Conservation (phyloP, 2,329 filamentous ascomycete species). For the Microsporum ferrugineum region DNA sequence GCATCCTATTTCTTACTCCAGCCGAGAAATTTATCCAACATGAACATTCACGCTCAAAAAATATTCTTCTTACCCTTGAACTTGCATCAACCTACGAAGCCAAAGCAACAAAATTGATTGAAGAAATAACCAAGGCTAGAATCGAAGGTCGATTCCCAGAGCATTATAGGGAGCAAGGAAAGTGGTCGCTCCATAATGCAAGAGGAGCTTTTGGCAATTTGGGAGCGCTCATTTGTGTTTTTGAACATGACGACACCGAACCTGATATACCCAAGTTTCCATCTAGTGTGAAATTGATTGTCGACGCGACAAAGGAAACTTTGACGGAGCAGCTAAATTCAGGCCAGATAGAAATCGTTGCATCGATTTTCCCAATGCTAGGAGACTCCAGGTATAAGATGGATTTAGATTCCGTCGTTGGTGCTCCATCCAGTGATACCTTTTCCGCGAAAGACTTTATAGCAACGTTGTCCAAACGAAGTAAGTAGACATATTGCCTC, state of each 20-base stretch:
- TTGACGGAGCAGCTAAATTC: slow-evolving; percentile 22
- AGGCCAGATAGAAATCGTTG: slow-evolving; percentile 39
- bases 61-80: slow-evolving; percentile 54
- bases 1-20: slow-evolving; percentile 29
- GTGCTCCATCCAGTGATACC: slow-evolving; percentile 61
- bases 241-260: slow-evolving; percentile 32
- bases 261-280: slow-evolving; percentile 41
- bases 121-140: slow-evolving; percentile 76
- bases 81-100: slow-evolving; percentile 67
- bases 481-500: slow-evolving; percentile 38
- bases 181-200: slow-evolving; percentile 67
- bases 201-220: slow-evolving; percentile 48
- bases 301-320: slow-evolving; percentile 25
- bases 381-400: slow-evolving; percentile 47
- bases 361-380: slow-evolving; percentile 58
- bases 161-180: slow-evolving; percentile 64
- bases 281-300: slow-evolving; percentile 28
- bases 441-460: slow-evolving; percentile 62
- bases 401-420: slow-evolving; percentile 54
- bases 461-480: slow-evolving; percentile 59
- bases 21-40: slow-evolving; percentile 14
- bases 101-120: slow-evolving; percentile 62
- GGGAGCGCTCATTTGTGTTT: slow-evolving; percentile 39
- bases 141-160: slow-evolving; percentile 79
- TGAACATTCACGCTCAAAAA: slow-evolving; percentile 8